Base-by-base conservation (phyloP, 495 filamentous ascomycete species). In the Gamarada debralockiae region DNA sequence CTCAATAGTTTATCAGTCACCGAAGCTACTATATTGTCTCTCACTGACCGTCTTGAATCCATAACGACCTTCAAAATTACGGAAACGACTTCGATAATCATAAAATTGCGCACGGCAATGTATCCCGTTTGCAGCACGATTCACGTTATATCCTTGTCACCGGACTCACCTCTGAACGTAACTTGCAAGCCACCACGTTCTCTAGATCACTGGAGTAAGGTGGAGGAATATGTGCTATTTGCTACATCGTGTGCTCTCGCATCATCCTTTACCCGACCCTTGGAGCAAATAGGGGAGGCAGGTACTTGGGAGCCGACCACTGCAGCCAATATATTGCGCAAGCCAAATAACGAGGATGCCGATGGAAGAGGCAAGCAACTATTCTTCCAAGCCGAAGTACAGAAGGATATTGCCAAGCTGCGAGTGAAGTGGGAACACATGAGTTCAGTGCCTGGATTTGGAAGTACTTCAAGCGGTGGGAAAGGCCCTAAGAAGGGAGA, bases 41-140 rank as follows among this genome's bases (percentile, higher is more conserved):
- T 80, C 38, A 67, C 73, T 1, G 56, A 60, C 5, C 71, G 70
- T 22, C 65, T 77, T 6, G 68, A 77, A 48, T 71, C 73, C 0
- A 67, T 66, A 0, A 67, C 72, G 29, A 70, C 63, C 1, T 70
- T 74, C 10, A 54, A 52, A 10, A 56, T 82, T 14, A 57, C 66
- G 36, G 63, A 67, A 1, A 50, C 63, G 6, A 52, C 69, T 36
- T 67, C 68, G 1, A 68, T 84, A 51, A 68, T 50, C 3, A 67
- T 83, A 17, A 48, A 34, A 12, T 15, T 27, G 33, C 20, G 36
- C 29, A 59, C 59, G 13, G 4, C 24, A 2, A 13, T 21, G n/a
- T 41, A 39, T 42, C 66, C 59, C 8, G 66, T 75, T 25, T 64
- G 67, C 7, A 73, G 63, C 34, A 56, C 77, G 12, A 29, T 2